Evolutionary conservation across 2,329 filamentous ascomycete species (phyloP), one percentile per base, ranked within the genome.

Genomic region (Cytospora piceae): DNA sequence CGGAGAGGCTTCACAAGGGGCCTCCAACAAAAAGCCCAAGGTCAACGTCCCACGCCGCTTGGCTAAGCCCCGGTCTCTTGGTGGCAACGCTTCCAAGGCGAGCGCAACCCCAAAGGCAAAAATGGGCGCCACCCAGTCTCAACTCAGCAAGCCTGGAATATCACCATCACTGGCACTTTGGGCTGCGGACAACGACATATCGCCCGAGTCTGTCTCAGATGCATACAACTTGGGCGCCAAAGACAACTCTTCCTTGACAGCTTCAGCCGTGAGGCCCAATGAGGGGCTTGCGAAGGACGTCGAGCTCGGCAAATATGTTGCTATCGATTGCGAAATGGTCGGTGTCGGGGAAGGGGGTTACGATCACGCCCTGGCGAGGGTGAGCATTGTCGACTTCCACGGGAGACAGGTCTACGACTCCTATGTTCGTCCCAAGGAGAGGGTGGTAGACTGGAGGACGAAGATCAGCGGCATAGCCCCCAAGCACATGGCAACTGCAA

Each of bases 281-380:
- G 84, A 86, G 54, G 90, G 90, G 0, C 79, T 87, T 4, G 83
- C 85, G 1, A 76, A 80, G 29, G 86, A 83, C 7, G 79, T 90
- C 42, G 86, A 93, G 61, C 80, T 94, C 24, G 95, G 94, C 60
- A 96, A 95, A 82, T 99, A 96, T 76, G 80, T 99, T 52, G 91
- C 92, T 24, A 87, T 99, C 56, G 95, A 99, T 80, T 99, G 95
- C 77, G 95, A 99, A 79, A 99, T 99, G 95, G 95, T 99, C 31
- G 95, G 94, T 57, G 87, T 96, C 15, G 91, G 90, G 0, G 85
- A 86, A 0, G 87, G 87, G 59, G 85, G 87, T 27, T 83, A 89
- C 69, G 85, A 88, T 73, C 93, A 92, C 42, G 88, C 88, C 0
- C 85, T 99, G 54, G 95, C 95, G 1, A 87, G 95, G 56, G 92